Conservation (phyloP, 1,284 basidiomycete species). For the Tetrapyrgos nigripes region DNA sequence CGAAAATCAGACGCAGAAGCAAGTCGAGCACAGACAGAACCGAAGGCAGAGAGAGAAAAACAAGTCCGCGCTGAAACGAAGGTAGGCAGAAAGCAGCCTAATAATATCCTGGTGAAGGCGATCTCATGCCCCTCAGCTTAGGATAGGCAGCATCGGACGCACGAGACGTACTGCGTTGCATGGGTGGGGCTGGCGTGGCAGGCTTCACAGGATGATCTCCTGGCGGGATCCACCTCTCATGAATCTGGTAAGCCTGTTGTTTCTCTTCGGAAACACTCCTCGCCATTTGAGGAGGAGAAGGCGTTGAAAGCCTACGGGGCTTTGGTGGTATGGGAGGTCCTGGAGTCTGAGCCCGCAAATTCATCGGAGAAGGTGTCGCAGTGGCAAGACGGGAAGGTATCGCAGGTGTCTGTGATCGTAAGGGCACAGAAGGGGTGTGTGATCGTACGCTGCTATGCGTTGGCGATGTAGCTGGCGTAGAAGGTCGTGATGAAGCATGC, state of each 20-base stretch:
- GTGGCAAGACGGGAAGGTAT: slow-evolving; percentile 8
- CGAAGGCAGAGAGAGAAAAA: background rate
- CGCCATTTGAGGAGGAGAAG: slow-evolving; percentile 53
- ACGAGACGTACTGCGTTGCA: slow-evolving; percentile 6
- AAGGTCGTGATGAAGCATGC: slow-evolving; percentile 51
- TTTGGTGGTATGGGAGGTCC: slow-evolving; percentile 38
- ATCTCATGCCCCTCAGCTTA: background rate
- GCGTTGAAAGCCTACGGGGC: slow-evolving; percentile 26
- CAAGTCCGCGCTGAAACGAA: background rate
- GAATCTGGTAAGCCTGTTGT: slow-evolving; percentile 46
- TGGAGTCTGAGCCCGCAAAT: slow-evolving; percentile 31
- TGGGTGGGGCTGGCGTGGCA: background rate
- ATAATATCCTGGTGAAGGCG: slow-evolving; percentile 13
- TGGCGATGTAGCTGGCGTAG: slow-evolving; percentile 52
- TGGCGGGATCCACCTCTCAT: slow-evolving; percentile 60
- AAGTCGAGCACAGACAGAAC: too few species aligned
- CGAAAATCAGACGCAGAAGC: too few species aligned
- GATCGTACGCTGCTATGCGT: slow-evolving; percentile 28
- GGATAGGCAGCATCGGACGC: slow-evolving; percentile 13
- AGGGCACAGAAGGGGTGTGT: slow-evolving; percentile 32
- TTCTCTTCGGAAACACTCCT: slow-evolving; percentile 62
- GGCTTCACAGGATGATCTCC: slow-evolving; percentile 13
- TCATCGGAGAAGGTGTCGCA: slow-evolving; percentile 23
- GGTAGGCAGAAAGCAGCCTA: slow-evolving; percentile 3
- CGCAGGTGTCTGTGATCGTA: slow-evolving; percentile 35